phyloP scores from a whole-genome alignment of 306 rosid species.

The Cicer arietinum region DNA sequence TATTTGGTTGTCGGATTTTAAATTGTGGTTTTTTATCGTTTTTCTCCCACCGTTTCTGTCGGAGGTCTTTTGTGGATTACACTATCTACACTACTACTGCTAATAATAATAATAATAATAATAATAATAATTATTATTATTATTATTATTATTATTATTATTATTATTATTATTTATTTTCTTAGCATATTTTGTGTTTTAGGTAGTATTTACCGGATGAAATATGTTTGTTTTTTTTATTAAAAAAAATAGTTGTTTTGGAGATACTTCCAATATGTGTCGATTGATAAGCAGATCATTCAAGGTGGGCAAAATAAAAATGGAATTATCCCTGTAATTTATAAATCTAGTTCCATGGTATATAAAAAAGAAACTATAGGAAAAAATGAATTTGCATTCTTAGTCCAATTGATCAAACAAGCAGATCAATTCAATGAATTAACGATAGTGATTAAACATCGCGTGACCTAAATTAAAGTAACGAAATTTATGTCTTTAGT shows the following conservation, averaged over 20 bases:
- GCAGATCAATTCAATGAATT: background rate
- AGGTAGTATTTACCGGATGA: too few relatives aligned
- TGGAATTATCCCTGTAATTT: slow-evolving; percentile 1
- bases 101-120: too few relatives aligned
- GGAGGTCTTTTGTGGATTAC: too few relatives aligned
- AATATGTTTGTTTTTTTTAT: too few relatives aligned
- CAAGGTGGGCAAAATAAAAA: slow-evolving; percentile 10
- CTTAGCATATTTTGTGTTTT: too few relatives aligned
- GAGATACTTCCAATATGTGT: slow-evolving; percentile 5
- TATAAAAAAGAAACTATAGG: background rate
- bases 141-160: too few relatives aligned
- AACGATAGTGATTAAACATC: slow-evolving; percentile 31
- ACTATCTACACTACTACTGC: too few relatives aligned
- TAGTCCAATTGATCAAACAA: background rate
- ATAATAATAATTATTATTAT: too few relatives aligned
- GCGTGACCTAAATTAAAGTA: slow-evolving; percentile 37
- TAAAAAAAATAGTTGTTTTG: background rate
- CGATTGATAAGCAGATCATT: slow-evolving; percentile 16
- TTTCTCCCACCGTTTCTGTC: too few relatives aligned
- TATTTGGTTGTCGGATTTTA: too few relatives aligned
- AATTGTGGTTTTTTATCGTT: too few relatives aligned
- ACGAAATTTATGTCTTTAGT: background rate
- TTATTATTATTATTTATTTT: too few relatives aligned
- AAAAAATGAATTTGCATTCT: slow-evolving; percentile 15
- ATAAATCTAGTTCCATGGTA: slow-evolving; percentile 5